Percentiles rank a stretch among this genome's conserved stretches.
phyloP scores from a whole-genome alignment of 2,329 filamentous ascomycete species.

The Reticulascus tulasneorum region DNA sequence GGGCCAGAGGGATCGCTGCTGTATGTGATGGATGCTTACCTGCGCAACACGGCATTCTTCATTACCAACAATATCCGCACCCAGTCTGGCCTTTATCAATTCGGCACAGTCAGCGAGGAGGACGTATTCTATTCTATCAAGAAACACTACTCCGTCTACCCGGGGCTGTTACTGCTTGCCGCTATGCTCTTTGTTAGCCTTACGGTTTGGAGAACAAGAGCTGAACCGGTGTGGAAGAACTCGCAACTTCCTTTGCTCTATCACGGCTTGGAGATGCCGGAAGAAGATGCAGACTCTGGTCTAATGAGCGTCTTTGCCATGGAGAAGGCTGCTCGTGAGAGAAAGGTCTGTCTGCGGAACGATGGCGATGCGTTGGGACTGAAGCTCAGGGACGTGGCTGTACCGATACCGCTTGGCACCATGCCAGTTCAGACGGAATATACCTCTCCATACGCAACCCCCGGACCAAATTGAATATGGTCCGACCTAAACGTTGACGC shows the following conservation, averaged over 20 bases:
- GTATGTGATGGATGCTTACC: neutral
- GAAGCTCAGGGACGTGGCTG: neutral
- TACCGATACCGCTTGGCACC: no score
- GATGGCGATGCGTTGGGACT: neutral
- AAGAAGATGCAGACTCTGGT: no score
- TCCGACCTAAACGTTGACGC: no score
- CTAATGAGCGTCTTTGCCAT: neutral
- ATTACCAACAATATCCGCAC: neutral
- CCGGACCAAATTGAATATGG: no score
- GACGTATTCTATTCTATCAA: neutral
- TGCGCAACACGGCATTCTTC: neutral
- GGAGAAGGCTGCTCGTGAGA: neutral
- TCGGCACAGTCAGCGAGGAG: neutral
- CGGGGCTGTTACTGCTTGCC: neutral
- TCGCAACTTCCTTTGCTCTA: conserved; percentile 3
- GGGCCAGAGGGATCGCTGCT: no score
- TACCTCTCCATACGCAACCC: no score
- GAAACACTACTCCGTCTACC: neutral
- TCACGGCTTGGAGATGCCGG: neutral
- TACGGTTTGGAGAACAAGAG: neutral
- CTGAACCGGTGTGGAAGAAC: neutral
- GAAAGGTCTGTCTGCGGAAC: neutral
- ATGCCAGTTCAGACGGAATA: no score
- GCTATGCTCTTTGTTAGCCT: neutral
- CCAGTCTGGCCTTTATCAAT: no score